phyloP scores from a whole-genome alignment of 805 yeast genomes.

The Candida maesae region DNA sequence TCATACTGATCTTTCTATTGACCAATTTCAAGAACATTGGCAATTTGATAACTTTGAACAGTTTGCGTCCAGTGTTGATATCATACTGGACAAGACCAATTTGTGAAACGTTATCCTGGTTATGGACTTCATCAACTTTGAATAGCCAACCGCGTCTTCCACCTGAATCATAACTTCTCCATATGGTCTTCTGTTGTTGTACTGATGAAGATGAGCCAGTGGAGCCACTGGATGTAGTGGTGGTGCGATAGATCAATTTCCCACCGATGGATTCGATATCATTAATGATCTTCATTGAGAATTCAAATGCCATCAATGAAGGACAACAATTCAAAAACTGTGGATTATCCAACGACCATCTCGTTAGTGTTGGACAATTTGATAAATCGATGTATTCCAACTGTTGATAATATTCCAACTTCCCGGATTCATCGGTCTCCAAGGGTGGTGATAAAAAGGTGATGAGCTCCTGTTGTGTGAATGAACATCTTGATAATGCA shows the following conservation, averaged over 20 bases:
- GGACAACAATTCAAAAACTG: conserved; percentile 42
- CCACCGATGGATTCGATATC: conserved; percentile 38
- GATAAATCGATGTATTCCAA: conserved; percentile 63
- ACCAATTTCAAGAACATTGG: conserved; percentile 38
- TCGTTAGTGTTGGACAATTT: conserved; percentile 52
- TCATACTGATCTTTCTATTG: conserved; percentile 34
- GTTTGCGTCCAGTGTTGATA: conserved; percentile 58
- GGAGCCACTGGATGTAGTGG: too few relatives aligned
- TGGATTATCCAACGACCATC: conserved; percentile 55
- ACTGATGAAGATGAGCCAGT: too few relatives aligned
- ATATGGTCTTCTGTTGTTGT: conserved; percentile 26
- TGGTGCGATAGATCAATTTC: conserved; percentile 21
- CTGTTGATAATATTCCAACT: conserved; percentile 23
- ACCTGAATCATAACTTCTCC: conserved; percentile 33
- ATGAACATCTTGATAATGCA: conserved; percentile 32
- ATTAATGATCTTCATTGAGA: conserved; percentile 52
- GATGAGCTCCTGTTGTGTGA: conserved; percentile 31
- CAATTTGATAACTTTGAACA: conserved; percentile 36
- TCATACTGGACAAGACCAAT: conserved; percentile 51
- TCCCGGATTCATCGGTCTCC: conserved; percentile 5
- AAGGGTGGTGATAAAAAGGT: conserved; percentile 31
- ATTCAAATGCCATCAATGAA: conserved; percentile 61
- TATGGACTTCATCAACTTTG: conserved; percentile 34
- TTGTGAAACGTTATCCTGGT: conserved; percentile 32
- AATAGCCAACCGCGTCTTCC: conserved; percentile 85